phyloP scores from a whole-genome alignment of 2,329 filamentous ascomycete species.

The Ophiostoma himal-ulmi region DNA sequence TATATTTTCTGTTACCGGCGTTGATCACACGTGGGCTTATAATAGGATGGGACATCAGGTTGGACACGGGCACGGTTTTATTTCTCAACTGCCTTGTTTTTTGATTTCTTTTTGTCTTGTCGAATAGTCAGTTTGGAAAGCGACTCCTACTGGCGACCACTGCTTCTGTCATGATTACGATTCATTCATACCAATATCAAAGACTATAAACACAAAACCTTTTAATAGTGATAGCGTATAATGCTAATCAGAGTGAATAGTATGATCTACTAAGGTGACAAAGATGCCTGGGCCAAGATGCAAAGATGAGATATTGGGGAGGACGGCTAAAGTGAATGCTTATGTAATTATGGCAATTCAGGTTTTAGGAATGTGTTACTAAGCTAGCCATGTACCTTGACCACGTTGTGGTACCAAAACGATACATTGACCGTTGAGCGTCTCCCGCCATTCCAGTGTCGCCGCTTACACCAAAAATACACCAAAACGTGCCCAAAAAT shows the following conservation, averaged over 20 bases:
- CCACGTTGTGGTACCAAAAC: background rate
- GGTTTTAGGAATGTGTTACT: background rate
- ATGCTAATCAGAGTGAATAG: too few species aligned
- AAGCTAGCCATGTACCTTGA: background rate
- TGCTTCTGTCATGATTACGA: constrained; percentile 12
- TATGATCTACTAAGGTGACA: too few species aligned
- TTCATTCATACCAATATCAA: background rate
- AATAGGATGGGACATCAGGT: background rate
- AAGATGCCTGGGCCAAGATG: too few species aligned
- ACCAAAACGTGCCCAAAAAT: constrained; percentile 16
- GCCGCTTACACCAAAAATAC: constrained; percentile 5
- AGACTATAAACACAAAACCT: background rate
- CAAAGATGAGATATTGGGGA: too few species aligned
- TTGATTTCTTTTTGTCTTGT: background rate
- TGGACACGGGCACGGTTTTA: constrained; percentile 2
- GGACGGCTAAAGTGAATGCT: background rate
- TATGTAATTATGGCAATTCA: background rate
- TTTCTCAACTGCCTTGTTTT: background rate
- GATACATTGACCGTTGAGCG: background rate
- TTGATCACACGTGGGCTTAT: constrained; percentile 12
- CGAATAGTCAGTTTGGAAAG: background rate
- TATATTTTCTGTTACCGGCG: constrained; percentile 1
- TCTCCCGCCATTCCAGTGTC: constrained; percentile 20
- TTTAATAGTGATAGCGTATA: background rate
- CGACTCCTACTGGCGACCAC: constrained; percentile 4